Evolutionary conservation across 768 basidiomycete species (phyloP).

Genomic region (Omphalotus guepiniiformis): DNA sequence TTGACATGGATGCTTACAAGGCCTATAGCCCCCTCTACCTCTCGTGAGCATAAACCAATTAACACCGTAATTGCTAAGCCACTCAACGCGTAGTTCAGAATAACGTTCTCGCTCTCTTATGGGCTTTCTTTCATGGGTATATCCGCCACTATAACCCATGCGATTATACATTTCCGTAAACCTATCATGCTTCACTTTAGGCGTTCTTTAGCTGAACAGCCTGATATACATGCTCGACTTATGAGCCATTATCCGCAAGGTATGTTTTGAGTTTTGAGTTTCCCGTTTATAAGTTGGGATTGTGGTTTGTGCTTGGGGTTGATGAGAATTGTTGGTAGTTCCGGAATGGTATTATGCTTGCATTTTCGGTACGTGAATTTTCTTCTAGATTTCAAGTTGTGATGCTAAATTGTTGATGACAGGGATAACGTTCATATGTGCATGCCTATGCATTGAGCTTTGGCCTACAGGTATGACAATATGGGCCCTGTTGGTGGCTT

Average conservation of each 20-base stretch:
- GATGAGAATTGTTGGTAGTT: slow-evolving; percentile 43
- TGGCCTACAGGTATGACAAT: slow-evolving; percentile 39
- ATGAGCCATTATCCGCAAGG: slow-evolving; percentile 53
- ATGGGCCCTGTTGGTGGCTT: slow-evolving; percentile 29
- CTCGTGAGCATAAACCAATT: background rate
- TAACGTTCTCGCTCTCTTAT: slow-evolving; percentile 6
- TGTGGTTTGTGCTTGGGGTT: too few species aligned
- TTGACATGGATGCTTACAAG: slow-evolving; percentile 33
- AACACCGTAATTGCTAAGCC: too few species aligned
- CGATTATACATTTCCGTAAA: slow-evolving; percentile 52
- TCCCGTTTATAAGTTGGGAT: too few species aligned
- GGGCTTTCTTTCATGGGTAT: slow-evolving; percentile 37
- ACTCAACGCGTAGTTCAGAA: background rate
- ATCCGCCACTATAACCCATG: slow-evolving; percentile 32
- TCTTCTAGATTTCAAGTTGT: slow-evolving; percentile 6
- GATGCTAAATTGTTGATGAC: background rate
- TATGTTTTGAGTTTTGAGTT: slow-evolving; percentile 25
- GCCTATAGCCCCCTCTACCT: slow-evolving; percentile 8
- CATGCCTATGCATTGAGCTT: slow-evolving; percentile 29
- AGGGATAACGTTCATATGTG: slow-evolving; percentile 29
- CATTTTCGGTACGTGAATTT: slow-evolving; percentile 29
- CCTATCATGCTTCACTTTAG: slow-evolving; percentile 51
- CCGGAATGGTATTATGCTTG: slow-evolving; percentile 50
- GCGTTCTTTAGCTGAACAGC: slow-evolving; percentile 47
- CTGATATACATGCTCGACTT: slow-evolving; percentile 57